Base-by-base conservation (phyloP, 2,329 filamentous ascomycete species). In the Teratosphaeria destructans region DNA sequence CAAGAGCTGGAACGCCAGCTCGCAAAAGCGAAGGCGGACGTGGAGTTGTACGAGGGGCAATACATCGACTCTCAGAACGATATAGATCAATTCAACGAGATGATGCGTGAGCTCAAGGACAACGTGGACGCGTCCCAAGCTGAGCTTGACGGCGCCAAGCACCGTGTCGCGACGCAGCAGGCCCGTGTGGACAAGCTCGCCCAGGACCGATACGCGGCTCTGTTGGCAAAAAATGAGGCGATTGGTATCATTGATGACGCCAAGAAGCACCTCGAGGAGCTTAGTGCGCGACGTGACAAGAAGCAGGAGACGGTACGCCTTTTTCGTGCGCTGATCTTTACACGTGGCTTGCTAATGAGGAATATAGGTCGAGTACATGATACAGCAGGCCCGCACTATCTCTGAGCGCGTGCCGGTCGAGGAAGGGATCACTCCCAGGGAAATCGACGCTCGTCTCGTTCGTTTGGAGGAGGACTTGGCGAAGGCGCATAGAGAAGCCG, bases 21-120 rank as follows among this genome's bases (percentile, higher is more conserved):
- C 1, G 74, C 77, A 59, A 82, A 85, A 7, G 85, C 69, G 68
- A 72, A 82, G 70, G 74, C 74, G n/a, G 77, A 81, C 23, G 72
- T 74, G 56, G 65, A 68, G n/a, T 61, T 76, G 5, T 66, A 75
- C 43, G 70, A 77, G 61, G 75, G 72, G 0, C 77, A 80, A 2
- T 80, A 76, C 59, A 68, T 77, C 61, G 83, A 86, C 64, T 74
- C 77, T 23, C 67, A 78, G 2, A 68, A 68, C 29, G 76, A 77
- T 27, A 76, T 77, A 61, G 74, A 77, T 49, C 70, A 68, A 6
- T 68, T 79, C n/a, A 75, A 78, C 61, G 70, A 74, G 0, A 64
- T 68, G 2, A 67, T 70, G 8, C 65, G 60, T 0, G 58, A 59
- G 10, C 65, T 72, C 37, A 75, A 76, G 59, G 58, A 52, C 6